Evolutionary conservation across 1,139 yeast genomes (phyloP).

Genomic region (Taphrina confusa): DNA sequence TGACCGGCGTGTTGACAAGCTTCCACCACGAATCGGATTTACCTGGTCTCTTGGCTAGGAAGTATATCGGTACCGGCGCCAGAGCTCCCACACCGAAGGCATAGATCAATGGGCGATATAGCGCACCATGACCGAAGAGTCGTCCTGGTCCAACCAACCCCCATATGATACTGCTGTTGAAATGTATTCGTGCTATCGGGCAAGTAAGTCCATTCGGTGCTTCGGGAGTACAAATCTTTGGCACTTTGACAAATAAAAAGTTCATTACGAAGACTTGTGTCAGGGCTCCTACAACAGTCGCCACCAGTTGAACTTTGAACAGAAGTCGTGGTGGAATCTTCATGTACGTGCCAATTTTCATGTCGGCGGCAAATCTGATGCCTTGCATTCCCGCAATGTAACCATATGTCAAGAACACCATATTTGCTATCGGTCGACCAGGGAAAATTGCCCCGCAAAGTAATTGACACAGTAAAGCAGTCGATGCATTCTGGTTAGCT

Average conservation of each 20-base stretch:
- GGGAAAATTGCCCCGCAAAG: constrained; percentile 65
- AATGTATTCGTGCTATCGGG: constrained; percentile 50
- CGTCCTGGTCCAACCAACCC: constrained; percentile 62
- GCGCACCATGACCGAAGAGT: constrained; percentile 46
- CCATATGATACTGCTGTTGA: constrained; percentile 55
- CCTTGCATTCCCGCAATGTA: constrained; percentile 60
- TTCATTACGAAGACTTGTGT: constrained; percentile 57
- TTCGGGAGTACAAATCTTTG: constrained; percentile 45
- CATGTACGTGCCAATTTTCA: constrained; percentile 64
- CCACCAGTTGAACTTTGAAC: constrained; percentile 56
- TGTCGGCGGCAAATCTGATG: constrained; percentile 57
- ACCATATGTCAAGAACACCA: constrained; percentile 53
- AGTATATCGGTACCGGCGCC: constrained; percentile 52
- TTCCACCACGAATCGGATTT: constrained; percentile 22
- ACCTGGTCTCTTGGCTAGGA: constrained; percentile 36
- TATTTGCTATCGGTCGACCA: constrained; percentile 63
- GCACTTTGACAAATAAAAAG: constrained; percentile 55
- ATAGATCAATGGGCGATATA: constrained; percentile 42
- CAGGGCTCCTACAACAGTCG: constrained; percentile 45
- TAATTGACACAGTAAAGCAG: constrained; percentile 63
- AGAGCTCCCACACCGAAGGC: constrained; percentile 59
- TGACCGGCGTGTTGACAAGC: constrained; percentile 53
- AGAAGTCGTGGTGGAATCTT: constrained; percentile 63
- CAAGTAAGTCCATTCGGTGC: constrained; percentile 46
- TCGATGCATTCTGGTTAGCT: constrained; percentile 52